Base-by-base conservation (phyloP, 805 yeast genomes). In the Scheffersomyces coipomensis region DNA sequence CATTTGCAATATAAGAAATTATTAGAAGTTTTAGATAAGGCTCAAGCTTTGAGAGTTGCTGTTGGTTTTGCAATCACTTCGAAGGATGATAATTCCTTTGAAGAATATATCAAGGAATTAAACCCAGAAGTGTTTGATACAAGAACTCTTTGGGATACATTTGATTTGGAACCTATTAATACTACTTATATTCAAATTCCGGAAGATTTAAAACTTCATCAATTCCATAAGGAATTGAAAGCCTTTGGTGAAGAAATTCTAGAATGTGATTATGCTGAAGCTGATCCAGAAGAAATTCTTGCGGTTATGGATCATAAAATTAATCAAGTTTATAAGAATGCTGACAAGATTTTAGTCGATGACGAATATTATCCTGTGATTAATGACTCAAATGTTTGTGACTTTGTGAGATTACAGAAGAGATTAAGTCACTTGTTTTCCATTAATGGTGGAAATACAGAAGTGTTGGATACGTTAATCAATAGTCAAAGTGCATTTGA, bases 361-460 rank as follows among this genome's bases (percentile, higher is more conserved):
- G n/a, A n/a, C n/a, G n/a, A n/a, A n/a, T n/a, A n/a, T n/a, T n/a
- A n/a, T n/a, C 5, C 30, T 5, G 8, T 39, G 11, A 29, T 54
- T n/a, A 46, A 44, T 21, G 34, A 46, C 8, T 40, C 34, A 15
- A 47, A 51, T 16, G 34, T 43, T 2, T 42, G 35, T 26, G 35
- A 40, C 18, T 48, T 47, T 21, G 39, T 49, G 10, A 48, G 46
- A 25, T 45, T 58, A 33, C 37, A 48, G 26, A 46, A 45, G 17
- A 42, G 51, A 19, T 47, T 58, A 35, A 34, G 34, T 9, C 22
- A 47, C 51, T 67, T 40, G 63, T 81, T 24, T 55, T 56, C 60
- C 13, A 48, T 76, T 24, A 82, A 83, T 48, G 83, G 84, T 13
- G 83, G 82, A 1, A 75, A 79, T 48, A 66, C 82, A 2, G 30